Evolutionary conservation across 2,329 filamentous ascomycete genomes (phyloP).

Genomic region (Blastomyces gilchristii): DNA sequence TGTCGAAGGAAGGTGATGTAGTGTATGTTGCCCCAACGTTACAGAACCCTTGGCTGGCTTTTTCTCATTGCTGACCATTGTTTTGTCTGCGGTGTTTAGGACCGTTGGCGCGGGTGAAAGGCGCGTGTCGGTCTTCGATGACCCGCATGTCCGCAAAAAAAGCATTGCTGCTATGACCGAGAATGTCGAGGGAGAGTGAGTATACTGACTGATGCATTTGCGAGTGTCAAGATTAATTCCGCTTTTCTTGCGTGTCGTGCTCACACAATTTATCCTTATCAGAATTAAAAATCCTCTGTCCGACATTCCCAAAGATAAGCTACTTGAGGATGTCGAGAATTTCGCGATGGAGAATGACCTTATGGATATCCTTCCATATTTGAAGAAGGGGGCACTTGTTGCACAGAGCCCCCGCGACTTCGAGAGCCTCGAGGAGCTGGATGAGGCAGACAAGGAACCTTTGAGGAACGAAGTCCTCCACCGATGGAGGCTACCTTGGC

Average conservation of each 20-base stretch:
- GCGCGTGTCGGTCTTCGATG: conserved; percentile 13
- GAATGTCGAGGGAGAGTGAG: conserved; percentile 28
- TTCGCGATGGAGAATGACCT: conserved; percentile 50
- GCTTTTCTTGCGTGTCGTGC: neutral
- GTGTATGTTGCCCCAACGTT: neutral
- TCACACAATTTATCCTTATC: neutral
- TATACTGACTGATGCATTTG: neutral
- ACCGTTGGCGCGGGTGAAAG: conserved; percentile 4
- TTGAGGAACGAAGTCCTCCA: conserved; percentile 38
- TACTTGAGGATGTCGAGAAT: conserved; percentile 24
- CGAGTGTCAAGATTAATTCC: too few relatives aligned
- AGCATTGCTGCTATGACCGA: conserved; percentile 23
- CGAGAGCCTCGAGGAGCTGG: conserved; percentile 52
- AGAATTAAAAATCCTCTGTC: conserved; percentile 30
- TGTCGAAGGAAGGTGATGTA: conserved; percentile 5
- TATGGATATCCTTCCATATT: conserved; percentile 41
- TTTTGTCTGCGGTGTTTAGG: neutral
- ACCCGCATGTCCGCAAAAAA: conserved; percentile 12
- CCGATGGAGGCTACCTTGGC: conserved; percentile 39
- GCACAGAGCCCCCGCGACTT: conserved; percentile 58
- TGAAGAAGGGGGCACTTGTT: conserved; percentile 52
- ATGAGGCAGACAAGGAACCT: conserved; percentile 37
- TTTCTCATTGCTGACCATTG: neutral
- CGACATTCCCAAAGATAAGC: conserved; percentile 23
- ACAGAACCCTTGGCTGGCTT: neutral